Base-by-base conservation (phyloP, 2,329 filamentous ascomycete species). In the Mariannaea elegans region DNA sequence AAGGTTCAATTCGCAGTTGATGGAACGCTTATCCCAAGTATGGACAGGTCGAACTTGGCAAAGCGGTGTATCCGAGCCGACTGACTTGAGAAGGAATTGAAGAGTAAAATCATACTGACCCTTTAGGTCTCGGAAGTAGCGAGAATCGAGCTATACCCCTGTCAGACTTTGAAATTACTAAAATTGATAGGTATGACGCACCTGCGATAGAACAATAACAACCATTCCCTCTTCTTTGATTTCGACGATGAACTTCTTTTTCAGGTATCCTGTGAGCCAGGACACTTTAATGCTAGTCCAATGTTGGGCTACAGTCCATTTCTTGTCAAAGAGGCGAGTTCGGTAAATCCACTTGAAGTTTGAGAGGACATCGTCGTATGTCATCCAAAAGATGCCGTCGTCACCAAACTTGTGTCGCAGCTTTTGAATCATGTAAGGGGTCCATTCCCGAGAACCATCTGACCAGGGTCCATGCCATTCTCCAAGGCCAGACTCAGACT, bases 381-480 rank as follows among this genome's bases (percentile, higher is more conserved):
- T 71, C 75, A 81, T 82, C 80, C 80, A 80, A 63, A 80, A 81
- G 18, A 77, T 78, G 14, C 89, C 89, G 65, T 91, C 88, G 64
- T 91, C 87, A 16, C 87, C 88, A 64, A 91, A 91, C 48, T 83
- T 84, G 71, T 91, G 87, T 24, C 83, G 79, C 3, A 92, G 78
- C 62, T 86, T 84, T 61, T 84, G 76, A 78, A 92, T 87, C 88
- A 89, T 91, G 67, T 91, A 85, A 0, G 89, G 79, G 1, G 88
- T 92, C 90, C 90, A 93, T 71, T 92, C 85, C 65, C 88, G 86
- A 5, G 87, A 90, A 0, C 90, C 90, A 71, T 92, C 90, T 34
- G 85, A 87, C 90, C 90, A 93, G 4, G 87, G 82, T 13, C 90
- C 90, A 53, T 84, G 87, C 89, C 90, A 92, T 74, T 91, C 90